Evolutionary conservation across 306 rosid species (phyloP).

Genomic region (Rosa rugosa): DNA sequence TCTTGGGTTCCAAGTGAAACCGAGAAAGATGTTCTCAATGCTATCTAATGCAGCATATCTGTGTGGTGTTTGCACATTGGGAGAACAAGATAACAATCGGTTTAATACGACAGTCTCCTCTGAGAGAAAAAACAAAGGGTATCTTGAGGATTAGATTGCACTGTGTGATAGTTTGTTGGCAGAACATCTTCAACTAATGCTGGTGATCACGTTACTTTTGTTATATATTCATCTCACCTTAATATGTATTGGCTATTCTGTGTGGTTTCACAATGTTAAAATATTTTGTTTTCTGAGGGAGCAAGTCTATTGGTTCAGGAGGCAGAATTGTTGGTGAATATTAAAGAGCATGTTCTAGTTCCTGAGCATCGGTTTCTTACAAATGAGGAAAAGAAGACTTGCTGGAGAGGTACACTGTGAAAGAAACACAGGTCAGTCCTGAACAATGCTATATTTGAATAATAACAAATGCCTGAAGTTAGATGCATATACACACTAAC

Average conservation of each 20-base stretch:
- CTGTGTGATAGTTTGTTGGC: too few species aligned
- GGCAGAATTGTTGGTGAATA: slow-evolving; percentile 67
- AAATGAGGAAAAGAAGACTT: slow-evolving; percentile 69
- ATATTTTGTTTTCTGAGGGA: slow-evolving; percentile 1
- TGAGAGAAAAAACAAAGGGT: too few species aligned
- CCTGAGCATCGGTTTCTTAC: slow-evolving; percentile 75
- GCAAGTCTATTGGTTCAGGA: slow-evolving; percentile 49
- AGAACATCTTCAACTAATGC: too few species aligned
- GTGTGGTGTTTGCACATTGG: too few species aligned
- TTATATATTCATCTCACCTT: background rate
- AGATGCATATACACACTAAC: background rate
- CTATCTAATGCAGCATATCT: too few species aligned
- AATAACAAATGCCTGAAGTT: background rate
- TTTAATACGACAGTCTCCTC: too few species aligned
- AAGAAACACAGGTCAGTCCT: slow-evolving; percentile 73
- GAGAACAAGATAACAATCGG: too few species aligned
- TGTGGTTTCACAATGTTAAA: background rate
- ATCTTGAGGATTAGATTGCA: too few species aligned
- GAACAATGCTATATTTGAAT: background rate
- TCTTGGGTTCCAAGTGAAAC: too few species aligned
- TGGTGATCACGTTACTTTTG: too few species aligned
- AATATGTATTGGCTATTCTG: background rate
- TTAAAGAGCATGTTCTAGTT: slow-evolving; percentile 65
- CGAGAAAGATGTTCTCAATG: too few species aligned
- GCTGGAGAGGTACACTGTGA: slow-evolving; percentile 77